A percentile compares a stretch with the other conserved stretches of the same genome.
Evolutionary conservation across 371 early-diverging fungal genomes (phyloP).

Genomic region (Mortierella sp.): DNA sequence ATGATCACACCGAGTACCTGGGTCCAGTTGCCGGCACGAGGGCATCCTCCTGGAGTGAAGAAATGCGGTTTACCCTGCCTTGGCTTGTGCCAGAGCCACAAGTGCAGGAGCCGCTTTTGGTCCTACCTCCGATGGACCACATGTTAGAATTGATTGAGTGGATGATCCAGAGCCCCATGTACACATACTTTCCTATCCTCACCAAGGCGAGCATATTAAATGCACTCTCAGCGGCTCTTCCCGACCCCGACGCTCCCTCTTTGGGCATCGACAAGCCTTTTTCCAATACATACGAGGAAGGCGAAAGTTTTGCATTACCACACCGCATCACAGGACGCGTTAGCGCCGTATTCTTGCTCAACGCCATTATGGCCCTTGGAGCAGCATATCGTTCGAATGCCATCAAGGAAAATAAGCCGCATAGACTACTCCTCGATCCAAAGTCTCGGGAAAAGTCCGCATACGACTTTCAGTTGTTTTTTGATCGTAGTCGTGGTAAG

Average conservation of each 20-base stretch:
- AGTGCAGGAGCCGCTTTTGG: slow-evolving; percentile 32
- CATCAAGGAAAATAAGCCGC: slow-evolving; percentile 31
- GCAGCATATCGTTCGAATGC: slow-evolving; percentile 52
- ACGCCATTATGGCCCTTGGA: slow-evolving; percentile 53
- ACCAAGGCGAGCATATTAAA: slow-evolving; percentile 49
- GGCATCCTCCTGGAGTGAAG: slow-evolving; percentile 43
- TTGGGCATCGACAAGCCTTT: slow-evolving; percentile 6
- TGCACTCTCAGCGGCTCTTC: slow-evolving; percentile 32
- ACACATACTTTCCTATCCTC: slow-evolving; percentile 45
- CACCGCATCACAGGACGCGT: slow-evolving; percentile 48
- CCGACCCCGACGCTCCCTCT: slow-evolving; percentile 16
- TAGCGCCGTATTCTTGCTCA: slow-evolving; percentile 45
- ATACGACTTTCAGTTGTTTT: slow-evolving; percentile 34
- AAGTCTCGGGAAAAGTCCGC: slow-evolving; percentile 7
- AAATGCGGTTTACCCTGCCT: slow-evolving; percentile 50
- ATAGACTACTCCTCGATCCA: slow-evolving; percentile 20
- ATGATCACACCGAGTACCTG: slow-evolving; percentile 49
- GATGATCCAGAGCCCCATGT: slow-evolving; percentile 52
- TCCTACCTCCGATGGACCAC: slow-evolving; percentile 31
- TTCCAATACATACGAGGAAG: not conserved
- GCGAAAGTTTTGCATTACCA: slow-evolving; percentile 14
- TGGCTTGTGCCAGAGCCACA: slow-evolving; percentile 53
- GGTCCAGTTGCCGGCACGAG: slow-evolving; percentile 50
- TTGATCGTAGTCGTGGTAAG: slow-evolving; percentile 44
- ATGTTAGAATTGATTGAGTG: slow-evolving; percentile 46